phyloP scores from a whole-genome alignment of 2,329 filamentous ascomycete species.

The Trichophyton simii region DNA sequence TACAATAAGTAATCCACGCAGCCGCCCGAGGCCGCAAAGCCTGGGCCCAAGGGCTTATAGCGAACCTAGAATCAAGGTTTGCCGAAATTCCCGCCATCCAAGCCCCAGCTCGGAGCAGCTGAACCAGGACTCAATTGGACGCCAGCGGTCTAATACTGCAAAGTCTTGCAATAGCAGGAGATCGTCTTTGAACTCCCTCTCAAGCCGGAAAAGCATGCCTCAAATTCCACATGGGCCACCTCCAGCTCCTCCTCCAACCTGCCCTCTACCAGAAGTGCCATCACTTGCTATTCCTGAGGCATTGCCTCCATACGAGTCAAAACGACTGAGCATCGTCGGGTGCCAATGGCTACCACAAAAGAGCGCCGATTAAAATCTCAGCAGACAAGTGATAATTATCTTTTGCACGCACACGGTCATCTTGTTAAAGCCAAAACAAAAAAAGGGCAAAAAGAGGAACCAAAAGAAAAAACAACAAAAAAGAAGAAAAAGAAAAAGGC shows the following conservation, averaged over 20 bases:
- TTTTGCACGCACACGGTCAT: not conserved
- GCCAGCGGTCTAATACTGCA: not conserved
- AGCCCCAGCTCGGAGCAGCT: not conserved
- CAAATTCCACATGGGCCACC: conserved; percentile 17
- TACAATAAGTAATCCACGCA: not conserved
- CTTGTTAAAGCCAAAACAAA: not conserved
- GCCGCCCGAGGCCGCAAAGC: not conserved
- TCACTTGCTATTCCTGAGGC: conserved; percentile 18
- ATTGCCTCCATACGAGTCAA: conserved; percentile 22
- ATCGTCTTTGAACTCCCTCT: conserved; percentile 3
- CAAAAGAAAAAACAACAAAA: too few relatives aligned
- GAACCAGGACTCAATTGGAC: not conserved
- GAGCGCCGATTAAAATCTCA: not conserved
- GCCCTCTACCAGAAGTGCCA: conserved; percentile 19
- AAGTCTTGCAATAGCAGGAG: not conserved
- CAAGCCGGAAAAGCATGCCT: conserved; percentile 15
- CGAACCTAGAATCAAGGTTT: not conserved
- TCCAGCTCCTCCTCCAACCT: conserved; percentile 18
- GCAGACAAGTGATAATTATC: not conserved
- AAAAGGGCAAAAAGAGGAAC: too few relatives aligned
- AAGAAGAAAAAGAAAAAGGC: too few relatives aligned
- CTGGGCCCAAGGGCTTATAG: not conserved
- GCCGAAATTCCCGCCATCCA: not conserved
- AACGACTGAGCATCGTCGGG: not conserved
- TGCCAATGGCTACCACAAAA: not conserved